These are phyloP conservation scores for Aristolochia contorta DNA, from an alignment of 164 flowering plant species.

Conservation along the genomic window DNA sequence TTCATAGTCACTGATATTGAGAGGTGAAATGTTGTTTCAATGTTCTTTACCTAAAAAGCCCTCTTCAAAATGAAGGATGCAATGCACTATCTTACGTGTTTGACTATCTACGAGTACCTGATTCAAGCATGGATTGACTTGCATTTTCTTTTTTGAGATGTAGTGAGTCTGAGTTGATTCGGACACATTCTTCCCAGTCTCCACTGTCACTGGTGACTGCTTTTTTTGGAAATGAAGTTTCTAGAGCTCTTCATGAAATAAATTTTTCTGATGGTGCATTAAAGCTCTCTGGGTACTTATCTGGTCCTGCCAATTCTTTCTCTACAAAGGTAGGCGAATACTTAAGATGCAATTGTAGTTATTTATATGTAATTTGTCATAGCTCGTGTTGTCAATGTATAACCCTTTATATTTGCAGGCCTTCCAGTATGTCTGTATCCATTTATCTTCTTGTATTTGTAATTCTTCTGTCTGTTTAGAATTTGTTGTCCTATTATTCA, in stretches of 20 bases:
- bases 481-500: constrained; percentile 5
- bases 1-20: constrained; percentile 63
- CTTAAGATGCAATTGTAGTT: neutral
- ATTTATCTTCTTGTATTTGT: neutral
- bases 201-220: constrained; percentile 52
- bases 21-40: constrained; percentile 36
- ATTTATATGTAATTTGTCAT: neutral
- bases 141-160: constrained; percentile 10
- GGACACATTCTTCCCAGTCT: constrained; percentile 42
- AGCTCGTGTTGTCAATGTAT: neutral
- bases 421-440: constrained; percentile 95
- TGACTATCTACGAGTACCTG: neutral
- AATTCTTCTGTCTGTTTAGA: neutral
- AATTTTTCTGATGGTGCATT: constrained; percentile 38
- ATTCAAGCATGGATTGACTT: neutral
- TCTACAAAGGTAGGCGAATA: constrained; percentile 45
- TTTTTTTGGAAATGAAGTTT: constrained; percentile 47
- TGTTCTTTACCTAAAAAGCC: neutral
- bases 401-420: constrained; percentile 45
- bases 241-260: constrained; percentile 36
- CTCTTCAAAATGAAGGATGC: no score
- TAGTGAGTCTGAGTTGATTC: constrained; percentile 61
- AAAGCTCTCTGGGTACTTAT: constrained; percentile 64
- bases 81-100: neutral
- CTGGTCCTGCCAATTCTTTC: constrained; percentile 34